These are phyloP conservation scores for Ogataea ramenticola DNA, from an alignment of 805 yeast genomes.

Conservation along the genomic window DNA sequence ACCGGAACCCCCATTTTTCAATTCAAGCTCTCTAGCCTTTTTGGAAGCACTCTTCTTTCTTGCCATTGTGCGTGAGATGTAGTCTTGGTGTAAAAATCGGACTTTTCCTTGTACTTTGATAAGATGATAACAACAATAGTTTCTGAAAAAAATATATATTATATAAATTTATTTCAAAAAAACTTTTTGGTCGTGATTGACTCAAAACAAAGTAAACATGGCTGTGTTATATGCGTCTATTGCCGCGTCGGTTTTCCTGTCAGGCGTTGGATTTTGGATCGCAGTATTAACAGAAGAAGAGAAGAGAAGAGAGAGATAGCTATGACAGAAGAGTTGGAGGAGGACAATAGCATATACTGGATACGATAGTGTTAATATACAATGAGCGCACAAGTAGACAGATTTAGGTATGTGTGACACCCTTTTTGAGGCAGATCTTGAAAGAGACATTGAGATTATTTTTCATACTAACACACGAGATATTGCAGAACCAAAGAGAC, in stretches of 20 bases:
- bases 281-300: too few relatives aligned
- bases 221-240: too few relatives aligned
- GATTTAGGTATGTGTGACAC: constrained; percentile 5
- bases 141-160: too few relatives aligned
- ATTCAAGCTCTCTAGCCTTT: constrained; percentile 46
- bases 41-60: constrained; percentile 84
- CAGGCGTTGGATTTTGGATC: too few relatives aligned
- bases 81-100: neutral
- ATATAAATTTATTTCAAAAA: constrained; percentile 26
- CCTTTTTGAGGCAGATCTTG: too few relatives aligned
- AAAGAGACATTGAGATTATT: too few relatives aligned
- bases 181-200: neutral
- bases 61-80: constrained; percentile 42
- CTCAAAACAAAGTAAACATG: neutral
- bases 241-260: too few relatives aligned
- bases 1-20: constrained; percentile 5
- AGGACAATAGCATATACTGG: too few relatives aligned
- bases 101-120: too few relatives aligned
- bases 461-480: neutral
- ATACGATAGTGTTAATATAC: too few relatives aligned
- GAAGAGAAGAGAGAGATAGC: too few relatives aligned
- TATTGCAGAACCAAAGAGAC: constrained; percentile 42
- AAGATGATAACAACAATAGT: neutral
- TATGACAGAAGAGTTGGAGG: too few relatives aligned
- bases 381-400: constrained; percentile 4